Base-by-base conservation (phyloP, 441 rosid genomes). In the Aleurites moluccanus region DNA sequence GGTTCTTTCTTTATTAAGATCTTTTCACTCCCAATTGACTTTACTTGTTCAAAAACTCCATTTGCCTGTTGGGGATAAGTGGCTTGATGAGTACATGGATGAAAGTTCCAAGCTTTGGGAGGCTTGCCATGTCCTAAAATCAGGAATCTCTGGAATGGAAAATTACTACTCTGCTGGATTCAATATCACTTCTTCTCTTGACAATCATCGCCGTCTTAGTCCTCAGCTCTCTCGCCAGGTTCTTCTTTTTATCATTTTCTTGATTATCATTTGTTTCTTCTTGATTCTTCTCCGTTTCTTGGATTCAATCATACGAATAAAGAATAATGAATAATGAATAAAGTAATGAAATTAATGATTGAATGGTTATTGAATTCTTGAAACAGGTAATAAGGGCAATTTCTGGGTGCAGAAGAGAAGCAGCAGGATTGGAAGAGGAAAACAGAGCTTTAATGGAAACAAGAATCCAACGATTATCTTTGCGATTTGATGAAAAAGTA, bases 1-100 rank as follows among this genome's bases (percentile, higher is more conserved):
- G 75, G 95, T 86, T 4, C 86, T 96, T 64, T 86, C 91, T 70
- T 82, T 87, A 33, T 93, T 96, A 78, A 88, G 91, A 75, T 90
- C 98, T 9, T 91, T 86, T 73, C 99, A 96, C 78, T 84, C 94
- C 1, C 97, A 89, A 35, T 83, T 93, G 56, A 94, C 92, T 67
- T 68, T 85, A 65, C 89, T 96, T 23, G 97, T 92, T 77, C 98
- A 93, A 40, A 90, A 91, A 72, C 98, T 96, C 72, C 97, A 87
- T 50, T 86, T 96, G 25, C 98, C 99, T n/a, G 90, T 88, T 28
- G 99, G 99, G 0, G 99, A 91, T 33, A 95, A 91, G 83, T 95
- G 98, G 99, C 97, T 95, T 1, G 93, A 95, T 30, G 98, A 95
- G 81, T 95, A 93, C 81, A 95, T 95, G 99, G 98, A 95, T 73